Evolutionary conservation across 805 yeast species (phyloP).

Genomic region (Pichia nanzhaoensis): DNA sequence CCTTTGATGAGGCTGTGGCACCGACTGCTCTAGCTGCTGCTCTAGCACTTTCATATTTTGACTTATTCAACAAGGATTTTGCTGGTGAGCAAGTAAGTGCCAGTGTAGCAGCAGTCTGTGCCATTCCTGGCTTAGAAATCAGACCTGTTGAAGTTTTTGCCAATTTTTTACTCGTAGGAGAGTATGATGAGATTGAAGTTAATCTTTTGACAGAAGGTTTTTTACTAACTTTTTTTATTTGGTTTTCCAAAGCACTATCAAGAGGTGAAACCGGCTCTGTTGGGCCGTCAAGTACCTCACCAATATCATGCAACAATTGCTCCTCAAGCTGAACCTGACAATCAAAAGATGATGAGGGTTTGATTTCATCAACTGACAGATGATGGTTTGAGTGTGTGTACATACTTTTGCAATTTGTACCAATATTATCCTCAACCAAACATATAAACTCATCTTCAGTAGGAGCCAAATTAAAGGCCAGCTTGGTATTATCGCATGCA

Average conservation of each 20-base stretch:
- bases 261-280: background rate
- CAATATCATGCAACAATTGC: conserved; percentile 3
- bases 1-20: background rate
- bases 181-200: background rate
- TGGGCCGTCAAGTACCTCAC: background rate
- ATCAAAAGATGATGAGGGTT: background rate
- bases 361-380: background rate
- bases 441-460: background rate
- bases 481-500: background rate
- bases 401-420: background rate
- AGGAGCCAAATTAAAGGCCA: background rate
- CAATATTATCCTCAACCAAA: no score
- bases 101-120: conserved; percentile 9
- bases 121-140: conserved; percentile 1
- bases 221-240: background rate
- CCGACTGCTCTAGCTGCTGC: conserved; percentile 12
- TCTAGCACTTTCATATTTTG: conserved; percentile 4
- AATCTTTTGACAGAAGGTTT: conserved; percentile 6
- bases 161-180: conserved; percentile 3
- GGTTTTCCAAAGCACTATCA: background rate
- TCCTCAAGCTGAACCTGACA: background rate
- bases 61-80: background rate
- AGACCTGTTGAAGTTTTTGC: conserved; percentile 1
- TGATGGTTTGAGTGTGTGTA: background rate
- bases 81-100: conserved; percentile 1